Evolutionary conservation across 768 basidiomycete genomes (phyloP).

Genomic region (Amanita subjunquillea): DNA sequence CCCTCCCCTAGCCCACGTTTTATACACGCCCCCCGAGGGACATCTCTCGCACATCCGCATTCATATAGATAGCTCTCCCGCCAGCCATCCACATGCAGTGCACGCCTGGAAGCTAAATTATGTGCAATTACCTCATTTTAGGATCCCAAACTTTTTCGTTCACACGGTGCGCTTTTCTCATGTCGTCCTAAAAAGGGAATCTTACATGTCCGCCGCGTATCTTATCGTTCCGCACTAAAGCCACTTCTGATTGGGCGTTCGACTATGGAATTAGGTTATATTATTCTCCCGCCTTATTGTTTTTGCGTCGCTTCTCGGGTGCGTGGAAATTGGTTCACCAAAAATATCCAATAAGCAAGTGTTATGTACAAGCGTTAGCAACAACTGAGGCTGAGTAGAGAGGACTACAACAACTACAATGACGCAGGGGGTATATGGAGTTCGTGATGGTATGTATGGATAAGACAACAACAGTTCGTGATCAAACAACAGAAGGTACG

Average conservation of each 20-base stretch:
- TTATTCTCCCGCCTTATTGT: slow-evolving; percentile 18
- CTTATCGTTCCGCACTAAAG: not conserved
- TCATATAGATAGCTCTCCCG: not conserved
- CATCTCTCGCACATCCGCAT: not conserved
- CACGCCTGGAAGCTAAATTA: not conserved
- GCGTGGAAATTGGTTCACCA: slow-evolving; percentile 1
- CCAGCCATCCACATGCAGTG: not conserved
- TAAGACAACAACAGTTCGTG: slow-evolving; percentile 10
- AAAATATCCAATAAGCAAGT: slow-evolving; percentile 6
- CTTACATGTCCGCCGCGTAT: not conserved
- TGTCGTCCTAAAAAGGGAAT: slow-evolving; percentile 3
- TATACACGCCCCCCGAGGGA: not conserved
- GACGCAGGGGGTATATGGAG: slow-evolving; percentile 1
- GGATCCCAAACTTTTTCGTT: not conserved
- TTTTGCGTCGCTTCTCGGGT: slow-evolving; percentile 11
- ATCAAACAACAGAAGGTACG: slow-evolving; percentile 6
- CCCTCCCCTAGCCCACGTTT: not conserved
- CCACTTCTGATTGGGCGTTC: slow-evolving; percentile 4
- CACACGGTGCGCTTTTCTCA: not conserved
- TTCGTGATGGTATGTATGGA: slow-evolving; percentile 9
- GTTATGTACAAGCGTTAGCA: slow-evolving; percentile 6
- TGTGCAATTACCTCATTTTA: slow-evolving; percentile 1
- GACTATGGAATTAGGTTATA: slow-evolving; percentile 9
- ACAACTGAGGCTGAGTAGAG: not conserved
- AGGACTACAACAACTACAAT: not conserved